These are phyloP conservation scores for Annulohypoxylon bovei DNA, from an alignment of 495 filamentous ascomycete species.

Conservation along the genomic window DNA sequence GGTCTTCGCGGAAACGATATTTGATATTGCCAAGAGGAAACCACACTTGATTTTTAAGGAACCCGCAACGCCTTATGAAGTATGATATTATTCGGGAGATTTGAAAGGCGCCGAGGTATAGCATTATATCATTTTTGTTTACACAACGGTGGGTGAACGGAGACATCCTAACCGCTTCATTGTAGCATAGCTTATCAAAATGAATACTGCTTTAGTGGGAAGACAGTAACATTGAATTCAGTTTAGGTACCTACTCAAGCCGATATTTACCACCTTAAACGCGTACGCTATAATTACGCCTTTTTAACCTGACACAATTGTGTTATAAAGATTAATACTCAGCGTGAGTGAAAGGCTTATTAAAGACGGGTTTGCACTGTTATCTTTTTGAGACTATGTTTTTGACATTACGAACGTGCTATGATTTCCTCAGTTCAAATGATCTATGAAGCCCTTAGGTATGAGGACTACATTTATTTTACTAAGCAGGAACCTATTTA, in stretches of 20 bases:
- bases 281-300: background rate
- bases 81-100: slow-evolving; percentile 29
- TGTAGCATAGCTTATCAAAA: slow-evolving; percentile 19
- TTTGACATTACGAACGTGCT: too few species aligned
- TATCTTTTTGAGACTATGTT: too few species aligned
- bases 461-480: too few species aligned
- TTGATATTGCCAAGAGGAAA: slow-evolving; percentile 86
- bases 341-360: too few species aligned
- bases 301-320: background rate
- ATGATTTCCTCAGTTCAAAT: too few species aligned
- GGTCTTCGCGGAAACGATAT: slow-evolving; percentile 91
- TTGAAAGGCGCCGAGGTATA: background rate
- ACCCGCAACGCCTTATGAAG: slow-evolving; percentile 58
- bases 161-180: background rate
- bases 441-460: too few species aligned
- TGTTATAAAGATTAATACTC: too few species aligned
- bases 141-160: background rate
- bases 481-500: too few species aligned
- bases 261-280: background rate
- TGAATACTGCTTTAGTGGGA: slow-evolving; percentile 10
- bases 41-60: slow-evolving; percentile 87
- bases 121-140: background rate
- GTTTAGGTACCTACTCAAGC: background rate
- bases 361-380: too few species aligned
- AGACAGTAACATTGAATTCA: slow-evolving; percentile 14